A percentile compares a stretch with the other conserved stretches of the same genome.
These are phyloP conservation scores for barley (Hordeum vulgare) DNA, from an alignment of 176 grass and related monocot species.

Conservation along the genomic window DNA sequence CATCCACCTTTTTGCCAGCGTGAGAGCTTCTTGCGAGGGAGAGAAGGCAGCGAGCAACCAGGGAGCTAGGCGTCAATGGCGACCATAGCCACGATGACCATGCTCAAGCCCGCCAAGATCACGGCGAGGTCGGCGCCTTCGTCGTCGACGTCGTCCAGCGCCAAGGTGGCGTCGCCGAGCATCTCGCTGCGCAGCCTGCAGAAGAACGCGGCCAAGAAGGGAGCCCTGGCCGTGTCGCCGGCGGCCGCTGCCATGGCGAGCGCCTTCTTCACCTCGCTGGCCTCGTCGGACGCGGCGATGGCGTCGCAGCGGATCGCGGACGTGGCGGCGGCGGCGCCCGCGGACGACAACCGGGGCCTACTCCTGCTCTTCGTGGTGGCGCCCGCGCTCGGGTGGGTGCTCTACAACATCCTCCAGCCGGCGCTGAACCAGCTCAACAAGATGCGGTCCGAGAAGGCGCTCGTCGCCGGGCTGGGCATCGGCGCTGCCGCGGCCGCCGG, in stretches of 20 bases:
- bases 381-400: conserved; percentile 62
- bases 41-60: neutral
- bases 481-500: conserved; percentile 36
- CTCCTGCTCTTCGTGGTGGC: conserved; percentile 61
- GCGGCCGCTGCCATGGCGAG: conserved; percentile 47
- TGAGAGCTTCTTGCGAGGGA: neutral
- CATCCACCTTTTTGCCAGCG: neutral
- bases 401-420: conserved; percentile 87
- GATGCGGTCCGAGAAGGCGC: conserved; percentile 46
- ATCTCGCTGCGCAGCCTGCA: conserved; percentile 43
- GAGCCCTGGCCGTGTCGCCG: neutral
- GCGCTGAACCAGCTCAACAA: conserved; percentile 71
- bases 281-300: conserved; percentile 39
- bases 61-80: conserved; percentile 35
- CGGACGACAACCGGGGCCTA: conserved; percentile 45
- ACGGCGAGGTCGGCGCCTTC: neutral
- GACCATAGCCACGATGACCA: conserved; percentile 60
- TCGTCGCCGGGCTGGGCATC: conserved; percentile 41
- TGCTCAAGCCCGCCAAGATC: conserved; percentile 60
- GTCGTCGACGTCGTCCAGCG: neutral
- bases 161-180: neutral
- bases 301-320: conserved; percentile 51
- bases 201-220: conserved; percentile 20
- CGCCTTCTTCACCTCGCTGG: conserved; percentile 47
- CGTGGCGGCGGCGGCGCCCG: conserved; percentile 11